phyloP scores from a whole-genome alignment of 1,284 basidiomycete genomes.

The Phaffia rhodozyma region DNA sequence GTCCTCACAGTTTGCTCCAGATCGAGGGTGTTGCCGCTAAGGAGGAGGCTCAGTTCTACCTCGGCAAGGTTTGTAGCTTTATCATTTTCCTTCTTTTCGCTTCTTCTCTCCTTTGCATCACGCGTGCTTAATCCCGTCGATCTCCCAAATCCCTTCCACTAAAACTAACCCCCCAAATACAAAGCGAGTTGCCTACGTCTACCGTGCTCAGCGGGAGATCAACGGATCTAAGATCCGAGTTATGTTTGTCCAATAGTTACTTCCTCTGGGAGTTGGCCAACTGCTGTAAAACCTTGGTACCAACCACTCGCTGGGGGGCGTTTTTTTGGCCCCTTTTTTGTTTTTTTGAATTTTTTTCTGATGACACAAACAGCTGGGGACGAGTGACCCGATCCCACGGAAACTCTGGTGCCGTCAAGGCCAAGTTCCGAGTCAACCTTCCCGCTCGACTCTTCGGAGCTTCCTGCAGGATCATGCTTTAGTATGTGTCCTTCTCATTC shows the following conservation, averaged over 20 bases:
- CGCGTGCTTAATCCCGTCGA: neutral
- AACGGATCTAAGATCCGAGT: conserved; percentile 87
- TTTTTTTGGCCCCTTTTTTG: conserved; percentile 16
- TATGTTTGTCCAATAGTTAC: conserved; percentile 45
- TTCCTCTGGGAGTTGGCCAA: neutral
- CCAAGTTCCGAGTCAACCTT: conserved; percentile 94
- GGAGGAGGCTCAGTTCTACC: conserved; percentile 94
- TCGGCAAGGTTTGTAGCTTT: conserved; percentile 73
- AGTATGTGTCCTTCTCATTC: conserved; percentile 18
- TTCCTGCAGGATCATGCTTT: conserved; percentile 77
- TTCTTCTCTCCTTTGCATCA: neutral
- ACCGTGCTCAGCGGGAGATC: conserved; percentile 86
- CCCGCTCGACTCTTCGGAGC: conserved; percentile 94
- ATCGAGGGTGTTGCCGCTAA: conserved; percentile 92
- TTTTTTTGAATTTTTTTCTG: neutral
- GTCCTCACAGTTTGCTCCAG: conserved; percentile 51
- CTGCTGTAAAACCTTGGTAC: neutral
- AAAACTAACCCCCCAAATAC: neutral
- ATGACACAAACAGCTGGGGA: conserved; percentile 34
- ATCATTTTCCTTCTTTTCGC: neutral
- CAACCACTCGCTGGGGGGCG: conserved; percentile 24
- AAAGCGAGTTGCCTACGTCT: conserved; percentile 93
- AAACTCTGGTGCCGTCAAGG: conserved; percentile 90
- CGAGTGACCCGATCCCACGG: conserved; percentile 88
- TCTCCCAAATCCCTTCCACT: too few species aligned